Evolutionary conservation across 129 eudicot species (phyloP).

Genomic region (Tagetes patula): DNA sequence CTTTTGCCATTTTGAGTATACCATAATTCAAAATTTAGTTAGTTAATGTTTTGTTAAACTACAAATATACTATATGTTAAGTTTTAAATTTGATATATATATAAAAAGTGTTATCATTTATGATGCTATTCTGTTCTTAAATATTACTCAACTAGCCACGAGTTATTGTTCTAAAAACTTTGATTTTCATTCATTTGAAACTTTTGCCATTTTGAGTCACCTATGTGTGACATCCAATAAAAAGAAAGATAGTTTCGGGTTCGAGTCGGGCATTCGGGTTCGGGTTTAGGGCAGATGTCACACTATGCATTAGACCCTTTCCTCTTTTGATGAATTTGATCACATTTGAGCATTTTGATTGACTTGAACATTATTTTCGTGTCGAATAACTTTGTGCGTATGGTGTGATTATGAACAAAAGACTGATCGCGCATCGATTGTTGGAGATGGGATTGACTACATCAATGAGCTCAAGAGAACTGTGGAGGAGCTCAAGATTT

Average conservation of each 20-base stretch:
- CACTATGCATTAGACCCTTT: too few relatives aligned
- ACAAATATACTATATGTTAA: neutral
- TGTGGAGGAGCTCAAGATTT: conserved; percentile 64
- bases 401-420: conserved; percentile 27
- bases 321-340: conserved; percentile 14
- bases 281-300: too few relatives aligned
- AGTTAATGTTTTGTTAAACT: too few relatives aligned
- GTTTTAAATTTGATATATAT: too few relatives aligned
- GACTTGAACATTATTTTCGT: neutral
- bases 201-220: too few relatives aligned
- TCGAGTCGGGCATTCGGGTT: too few relatives aligned
- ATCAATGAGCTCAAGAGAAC: conserved; percentile 81
- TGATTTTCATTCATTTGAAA: neutral
- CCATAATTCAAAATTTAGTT: neutral
- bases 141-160: too few relatives aligned
- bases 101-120: too few relatives aligned
- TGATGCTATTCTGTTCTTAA: neutral
- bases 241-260: too few relatives aligned
- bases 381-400: conserved; percentile 3
- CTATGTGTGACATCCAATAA: too few relatives aligned
- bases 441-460: conserved; percentile 79
- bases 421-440: conserved; percentile 84
- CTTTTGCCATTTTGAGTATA: too few relatives aligned
- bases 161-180: too few relatives aligned
- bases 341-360: conserved; percentile 3